Evolutionary conservation across 495 filamentous ascomycete genomes (phyloP).

Genomic region (Penicillium ucsense): DNA sequence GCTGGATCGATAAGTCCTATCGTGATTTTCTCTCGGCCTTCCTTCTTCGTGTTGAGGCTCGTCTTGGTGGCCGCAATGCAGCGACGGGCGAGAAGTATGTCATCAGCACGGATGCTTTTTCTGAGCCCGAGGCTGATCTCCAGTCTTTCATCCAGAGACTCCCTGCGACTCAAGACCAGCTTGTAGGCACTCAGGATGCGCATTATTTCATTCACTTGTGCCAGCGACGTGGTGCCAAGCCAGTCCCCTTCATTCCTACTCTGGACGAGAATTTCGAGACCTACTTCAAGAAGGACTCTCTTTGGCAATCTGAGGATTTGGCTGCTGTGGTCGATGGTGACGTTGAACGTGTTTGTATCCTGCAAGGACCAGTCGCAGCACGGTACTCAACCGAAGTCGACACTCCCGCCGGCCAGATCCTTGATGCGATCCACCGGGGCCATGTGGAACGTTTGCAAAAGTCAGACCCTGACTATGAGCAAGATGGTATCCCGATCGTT

Average conservation of each 20-base stretch:
- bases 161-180: slow-evolving; percentile 47
- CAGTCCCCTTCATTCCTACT: slow-evolving; percentile 84
- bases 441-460: slow-evolving; percentile 33
- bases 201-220: slow-evolving; percentile 91
- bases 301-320: slow-evolving; percentile 97
- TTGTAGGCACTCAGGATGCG: slow-evolving; percentile 94
- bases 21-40: slow-evolving; percentile 24
- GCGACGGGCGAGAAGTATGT: neutral
- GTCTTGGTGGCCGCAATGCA: neutral
- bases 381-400: slow-evolving; percentile 85
- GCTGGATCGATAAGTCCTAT: slow-evolving; percentile 89
- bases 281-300: slow-evolving; percentile 98
- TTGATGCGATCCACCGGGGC: slow-evolving; percentile 78
- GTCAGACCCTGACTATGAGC: neutral
- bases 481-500: slow-evolving; percentile 55
- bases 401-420: slow-evolving; percentile 85
- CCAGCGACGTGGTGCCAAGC: slow-evolving; percentile 86
- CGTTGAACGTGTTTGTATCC: slow-evolving; percentile 85
- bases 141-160: slow-evolving; percentile 69
- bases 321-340: slow-evolving; percentile 92
- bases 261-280: slow-evolving; percentile 94
- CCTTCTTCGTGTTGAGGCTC: neutral
- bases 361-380: slow-evolving; percentile 89
- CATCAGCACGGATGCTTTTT: neutral
- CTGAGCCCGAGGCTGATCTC: slow-evolving; percentile 17